These are phyloP conservation scores for Dendrothele bispora DNA, from an alignment of 768 basidiomycete genomes.

Conservation along the genomic window DNA sequence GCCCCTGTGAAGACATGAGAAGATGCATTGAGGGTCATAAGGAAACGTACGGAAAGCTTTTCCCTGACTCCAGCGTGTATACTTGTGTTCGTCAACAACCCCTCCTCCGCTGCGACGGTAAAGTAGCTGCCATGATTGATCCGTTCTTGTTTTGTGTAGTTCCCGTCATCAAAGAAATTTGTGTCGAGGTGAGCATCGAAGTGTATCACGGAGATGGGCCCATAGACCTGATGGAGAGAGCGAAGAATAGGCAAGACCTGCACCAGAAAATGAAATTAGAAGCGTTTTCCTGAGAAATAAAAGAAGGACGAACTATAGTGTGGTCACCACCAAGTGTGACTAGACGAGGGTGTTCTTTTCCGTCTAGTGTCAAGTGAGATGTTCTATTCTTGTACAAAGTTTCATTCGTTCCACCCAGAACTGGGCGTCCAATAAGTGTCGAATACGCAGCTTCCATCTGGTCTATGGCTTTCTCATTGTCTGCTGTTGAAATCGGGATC, in stretches of 20 bases:
- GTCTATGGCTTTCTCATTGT: conserved; percentile 62
- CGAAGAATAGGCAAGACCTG: conserved; percentile 62
- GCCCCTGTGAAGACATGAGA: too few relatives aligned
- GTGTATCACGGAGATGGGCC: conserved; percentile 58
- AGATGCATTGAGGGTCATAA: too few relatives aligned
- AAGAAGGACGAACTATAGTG: conserved; percentile 44
- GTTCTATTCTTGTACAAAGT: conserved; percentile 13
- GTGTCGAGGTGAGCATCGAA: too few relatives aligned
- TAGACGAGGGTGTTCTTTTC: conserved; percentile 57
- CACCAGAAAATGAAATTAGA: not conserved
- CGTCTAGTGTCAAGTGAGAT: conserved; percentile 42
- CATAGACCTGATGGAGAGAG: conserved; percentile 60
- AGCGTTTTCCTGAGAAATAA: not conserved
- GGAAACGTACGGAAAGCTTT: too few relatives aligned
- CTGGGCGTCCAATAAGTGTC: conserved; percentile 52
- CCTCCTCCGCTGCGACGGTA: too few relatives aligned
- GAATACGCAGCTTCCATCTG: conserved; percentile 70
- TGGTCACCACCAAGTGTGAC: conserved; percentile 69
- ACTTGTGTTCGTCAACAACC: too few relatives aligned
- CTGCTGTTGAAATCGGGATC: conserved; percentile 60
- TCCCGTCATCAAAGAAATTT: too few relatives aligned
- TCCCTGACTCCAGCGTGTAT: too few relatives aligned
- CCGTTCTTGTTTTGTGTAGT: too few relatives aligned
- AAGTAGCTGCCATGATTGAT: too few relatives aligned
- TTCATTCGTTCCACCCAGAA: conserved; percentile 18